phyloP scores from a whole-genome alignment of 192 early-diverging fungal species.

The Neocallimastix lanati region DNA sequence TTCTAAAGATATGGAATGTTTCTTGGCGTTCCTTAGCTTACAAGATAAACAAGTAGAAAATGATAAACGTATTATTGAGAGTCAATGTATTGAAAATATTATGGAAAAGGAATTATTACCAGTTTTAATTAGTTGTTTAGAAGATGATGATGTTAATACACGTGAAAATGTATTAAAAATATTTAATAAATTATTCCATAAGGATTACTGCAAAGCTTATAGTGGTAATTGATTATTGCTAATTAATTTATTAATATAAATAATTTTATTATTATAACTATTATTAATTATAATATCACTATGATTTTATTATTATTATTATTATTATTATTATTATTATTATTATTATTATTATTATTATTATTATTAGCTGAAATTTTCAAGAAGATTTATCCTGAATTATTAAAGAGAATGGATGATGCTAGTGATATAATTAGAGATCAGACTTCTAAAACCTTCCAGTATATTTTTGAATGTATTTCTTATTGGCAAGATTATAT shows the following conservation, averaged over 20 bases:
- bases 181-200: constrained; percentile 8
- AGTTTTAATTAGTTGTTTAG: constrained; percentile 13
- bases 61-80: constrained; percentile 1
- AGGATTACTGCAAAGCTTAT: constrained; percentile 3
- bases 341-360: neutral
- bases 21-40: neutral
- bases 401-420: constrained; percentile 36
- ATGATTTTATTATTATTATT: too few relatives aligned
- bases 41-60: neutral
- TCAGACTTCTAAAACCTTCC: constrained; percentile 3
- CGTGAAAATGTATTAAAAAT: constrained; percentile 9
- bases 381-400: constrained; percentile 29
- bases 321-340: too few relatives aligned
- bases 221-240: neutral
- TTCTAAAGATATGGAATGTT: neutral
- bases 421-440: constrained; percentile 26
- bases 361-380: neutral
- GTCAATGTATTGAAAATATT: neutral
- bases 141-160: constrained; percentile 18
- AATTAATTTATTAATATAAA: too few relatives aligned
- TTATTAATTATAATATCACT: too few relatives aligned
- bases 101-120: constrained; percentile 5
- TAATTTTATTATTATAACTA: too few relatives aligned
- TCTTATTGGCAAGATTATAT: constrained; percentile 2
- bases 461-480: constrained; percentile 10